Conservation (phyloP, 257 asterid genomes). For the Capsicum pubescens region DNA sequence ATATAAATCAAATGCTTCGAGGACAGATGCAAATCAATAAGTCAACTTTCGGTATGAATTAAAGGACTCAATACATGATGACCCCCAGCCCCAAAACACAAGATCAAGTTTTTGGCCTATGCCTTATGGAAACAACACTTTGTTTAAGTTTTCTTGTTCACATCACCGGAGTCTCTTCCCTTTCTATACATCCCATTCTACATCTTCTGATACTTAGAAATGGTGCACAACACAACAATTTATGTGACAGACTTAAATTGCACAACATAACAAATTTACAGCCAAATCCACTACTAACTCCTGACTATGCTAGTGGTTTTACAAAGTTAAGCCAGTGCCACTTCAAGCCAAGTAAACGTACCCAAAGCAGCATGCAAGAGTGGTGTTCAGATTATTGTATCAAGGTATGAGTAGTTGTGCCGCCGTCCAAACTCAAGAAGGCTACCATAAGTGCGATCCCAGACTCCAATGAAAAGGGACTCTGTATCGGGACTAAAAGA, state of each 20-base stretch:
- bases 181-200: conserved; percentile 51
- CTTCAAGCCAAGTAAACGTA: conserved; percentile 26
- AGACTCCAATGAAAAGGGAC: conserved; percentile 82
- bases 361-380: conserved; percentile 22
- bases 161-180: conserved; percentile 30
- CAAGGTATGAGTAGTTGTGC: conserved; percentile 74
- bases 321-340: conserved; percentile 34
- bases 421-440: conserved; percentile 81
- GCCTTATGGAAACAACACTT: conserved; percentile 24
- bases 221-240: conserved; percentile 30
- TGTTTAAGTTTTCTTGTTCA: background rate
- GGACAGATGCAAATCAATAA: background rate
- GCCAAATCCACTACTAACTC: conserved; percentile 25
- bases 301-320: conserved; percentile 28
- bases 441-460: conserved; percentile 95
- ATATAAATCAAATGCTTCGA: background rate
- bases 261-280: conserved; percentile 38
- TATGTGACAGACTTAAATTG: conserved; percentile 26
- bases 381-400: conserved; percentile 39
- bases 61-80: conserved; percentile 14
- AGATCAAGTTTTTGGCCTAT: conserved; percentile 16
- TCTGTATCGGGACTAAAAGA: conserved; percentile 92
- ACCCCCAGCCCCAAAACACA: background rate
- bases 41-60: background rate
- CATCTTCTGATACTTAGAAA: conserved; percentile 31